Base-by-base conservation (phyloP, 148 eudicot genomes). In the Vaccinium vitisidaea region DNA sequence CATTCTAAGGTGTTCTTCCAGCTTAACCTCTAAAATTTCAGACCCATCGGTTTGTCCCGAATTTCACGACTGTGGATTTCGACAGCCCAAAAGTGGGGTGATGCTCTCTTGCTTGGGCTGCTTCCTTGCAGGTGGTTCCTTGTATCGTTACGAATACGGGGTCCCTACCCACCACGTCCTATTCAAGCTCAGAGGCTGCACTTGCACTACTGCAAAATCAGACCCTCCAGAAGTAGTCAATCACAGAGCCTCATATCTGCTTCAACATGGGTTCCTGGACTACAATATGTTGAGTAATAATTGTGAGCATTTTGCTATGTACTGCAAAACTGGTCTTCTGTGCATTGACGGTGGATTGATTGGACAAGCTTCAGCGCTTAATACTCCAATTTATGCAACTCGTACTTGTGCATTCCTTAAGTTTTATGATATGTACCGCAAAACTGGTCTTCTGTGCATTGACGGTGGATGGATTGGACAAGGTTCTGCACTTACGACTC, bases 271-370 rank as follows among this genome's bases (percentile, higher is more conserved):
- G 25, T 87, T 87, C 56, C 81, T 84, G 25, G 77, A 67, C 70
- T 87, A 87, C 7, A 16, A 75, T 19, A 12, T 63, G 30, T 75
- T 67, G 13, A 52, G 55, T 4, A 88, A 88, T 30, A 88, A 88
- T 80, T 88, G 88, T 46, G 87, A 88, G 71, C 86, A 88, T 80
- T 88, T 88, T 76, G 90, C 90, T n/a, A 46, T 88, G 55, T 88
- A 88, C 70, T 88, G 90, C 58, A 86, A 88, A 77, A 88, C 90
- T 2, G 88, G 88, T 9, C 50, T 55, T 30, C 36, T 69, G 79
- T 75, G 71, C 78, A 54, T 13, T 52, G 32, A 52, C 11, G 89
- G 84, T 50, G 23, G 82, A 63, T 63, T 8, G 53, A 87, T 23
- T 54, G 83, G 83, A 4, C 83, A 80, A 43, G 83, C 73, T 36